Percentiles rank a stretch among this genome's conserved stretches.
These are phyloP conservation scores for Saccharomycopsis schoenii DNA, from an alignment of 805 yeast genomes.

Conservation along the genomic window DNA sequence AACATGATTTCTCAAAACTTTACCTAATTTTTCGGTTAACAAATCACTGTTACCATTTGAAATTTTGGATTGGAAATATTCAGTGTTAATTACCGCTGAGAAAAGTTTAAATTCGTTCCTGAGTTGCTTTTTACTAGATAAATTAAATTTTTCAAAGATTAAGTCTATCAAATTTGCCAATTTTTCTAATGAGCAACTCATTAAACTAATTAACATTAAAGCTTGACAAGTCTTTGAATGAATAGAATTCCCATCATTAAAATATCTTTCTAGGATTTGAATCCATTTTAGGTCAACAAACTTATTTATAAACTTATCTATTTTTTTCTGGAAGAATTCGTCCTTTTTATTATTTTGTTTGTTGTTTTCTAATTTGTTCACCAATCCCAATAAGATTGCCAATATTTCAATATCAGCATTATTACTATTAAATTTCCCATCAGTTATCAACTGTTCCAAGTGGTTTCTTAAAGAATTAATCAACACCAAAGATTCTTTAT, in stretches of 20 bases:
- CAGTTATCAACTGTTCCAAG: constrained; percentile 36
- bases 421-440: constrained; percentile 33
- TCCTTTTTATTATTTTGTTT: background rate
- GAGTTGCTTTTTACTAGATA: background rate
- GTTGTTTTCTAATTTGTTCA: background rate
- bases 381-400: constrained; percentile 30
- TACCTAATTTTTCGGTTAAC: background rate
- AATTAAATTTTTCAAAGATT: background rate
- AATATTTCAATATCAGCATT: constrained; percentile 35
- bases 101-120: background rate
- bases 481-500: constrained; percentile 29
- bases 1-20: background rate
- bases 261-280: constrained; percentile 46
- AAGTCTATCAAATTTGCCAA: constrained; percentile 23
- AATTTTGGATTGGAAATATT: background rate
- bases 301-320: constrained; percentile 36
- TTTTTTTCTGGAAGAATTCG: background rate
- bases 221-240: constrained; percentile 37
- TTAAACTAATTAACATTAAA: constrained; percentile 41
- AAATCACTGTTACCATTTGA: background rate
- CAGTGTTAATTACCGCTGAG: background rate
- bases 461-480: constrained; percentile 26
- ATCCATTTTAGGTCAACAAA: constrained; percentile 52
- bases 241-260: constrained; percentile 46
- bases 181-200: constrained; percentile 37